A percentile compares a stretch with the other conserved stretches of the same genome.
Evolutionary conservation across 2,329 filamentous ascomycete genomes (phyloP).

Genomic region (Drechmeria coniospora): DNA sequence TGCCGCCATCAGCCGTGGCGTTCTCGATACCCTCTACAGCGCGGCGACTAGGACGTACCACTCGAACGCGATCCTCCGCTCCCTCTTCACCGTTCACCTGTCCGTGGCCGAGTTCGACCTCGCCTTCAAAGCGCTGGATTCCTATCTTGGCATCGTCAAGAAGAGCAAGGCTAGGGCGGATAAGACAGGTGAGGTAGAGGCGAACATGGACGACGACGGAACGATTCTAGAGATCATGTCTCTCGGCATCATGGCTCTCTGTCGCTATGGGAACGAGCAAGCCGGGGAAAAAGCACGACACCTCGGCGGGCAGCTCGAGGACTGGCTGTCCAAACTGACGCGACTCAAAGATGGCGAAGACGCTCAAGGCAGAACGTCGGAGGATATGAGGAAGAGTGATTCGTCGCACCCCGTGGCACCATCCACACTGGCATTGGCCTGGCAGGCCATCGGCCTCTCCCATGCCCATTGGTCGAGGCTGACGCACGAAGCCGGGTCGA

Average conservation of each 20-base stretch:
- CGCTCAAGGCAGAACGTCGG: slow-evolving; percentile 14
- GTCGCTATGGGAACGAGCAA: slow-evolving; percentile 59
- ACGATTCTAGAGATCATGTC: slow-evolving; percentile 64
- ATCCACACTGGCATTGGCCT: slow-evolving; percentile 51
- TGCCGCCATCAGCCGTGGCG: slow-evolving; percentile 54
- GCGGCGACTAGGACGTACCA: slow-evolving; percentile 90
- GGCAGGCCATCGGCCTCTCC: slow-evolving; percentile 73
- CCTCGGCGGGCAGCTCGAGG: slow-evolving; percentile 55
- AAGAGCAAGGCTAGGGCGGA: slow-evolving; percentile 71
- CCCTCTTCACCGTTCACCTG: slow-evolving; percentile 77
- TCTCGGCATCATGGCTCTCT: slow-evolving; percentile 66
- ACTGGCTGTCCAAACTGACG: slow-evolving; percentile 52
- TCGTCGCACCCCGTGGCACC: slow-evolving; percentile 35
- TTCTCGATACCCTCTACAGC: slow-evolving; percentile 79
- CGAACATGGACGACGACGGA: slow-evolving; percentile 63
- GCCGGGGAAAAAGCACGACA: slow-evolving; percentile 67
- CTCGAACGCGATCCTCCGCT: slow-evolving; percentile 73
- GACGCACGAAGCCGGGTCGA: slow-evolving; percentile 58
- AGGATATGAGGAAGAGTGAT: slow-evolving; percentile 14
- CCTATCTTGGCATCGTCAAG: slow-evolving; percentile 77
- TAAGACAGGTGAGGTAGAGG: slow-evolving; percentile 58
- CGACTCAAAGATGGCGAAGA: slow-evolving; percentile 14
- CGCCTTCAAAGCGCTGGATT: slow-evolving; percentile 79
- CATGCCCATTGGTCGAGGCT: slow-evolving; percentile 76
- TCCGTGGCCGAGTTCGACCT: slow-evolving; percentile 83